phyloP scores from a whole-genome alignment of 352 stramenopile species.

The Phytopythium ostracodes region DNA sequence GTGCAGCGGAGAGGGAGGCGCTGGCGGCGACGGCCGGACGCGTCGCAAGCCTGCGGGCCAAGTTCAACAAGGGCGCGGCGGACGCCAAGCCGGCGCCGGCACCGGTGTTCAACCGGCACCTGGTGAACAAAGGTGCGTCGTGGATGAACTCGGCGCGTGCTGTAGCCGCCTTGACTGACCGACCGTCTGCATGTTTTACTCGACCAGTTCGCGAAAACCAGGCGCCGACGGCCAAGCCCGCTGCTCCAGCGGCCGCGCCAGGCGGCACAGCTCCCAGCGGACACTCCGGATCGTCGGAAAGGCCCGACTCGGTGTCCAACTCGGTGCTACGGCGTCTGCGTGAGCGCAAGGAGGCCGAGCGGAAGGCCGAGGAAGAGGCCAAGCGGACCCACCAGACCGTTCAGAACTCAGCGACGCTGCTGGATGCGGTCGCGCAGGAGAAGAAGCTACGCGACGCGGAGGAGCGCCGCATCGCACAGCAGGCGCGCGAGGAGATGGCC shows the following conservation, averaged over 20 bases:
- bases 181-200: background rate
- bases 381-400: constrained; percentile 20
- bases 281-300: constrained; percentile 10
- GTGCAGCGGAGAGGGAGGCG: constrained; percentile 45
- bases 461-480: constrained; percentile 33
- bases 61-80: constrained; percentile 54
- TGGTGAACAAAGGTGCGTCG: constrained; percentile 14
- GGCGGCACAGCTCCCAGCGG: too few species aligned
- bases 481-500: constrained; percentile 25
- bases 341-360: constrained; percentile 34
- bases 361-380: constrained; percentile 38
- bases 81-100: constrained; percentile 13
- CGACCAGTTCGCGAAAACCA: constrained; percentile 1
- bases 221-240: background rate
- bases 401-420: constrained; percentile 43
- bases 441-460: constrained; percentile 34
- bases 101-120: constrained; percentile 18
- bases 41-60: constrained; percentile 54
- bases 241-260: background rate
- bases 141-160: background rate
- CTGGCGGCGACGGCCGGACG: constrained; percentile 41
- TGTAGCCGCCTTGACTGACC: background rate
- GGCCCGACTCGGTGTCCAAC: constrained; percentile 17
- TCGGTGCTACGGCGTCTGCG: constrained; percentile 28
- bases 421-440: constrained; percentile 43